Percentiles rank a stretch among this genome's conserved stretches.
Evolutionary conservation across 2,329 filamentous ascomycete species (phyloP).

Genomic region (Acrocalymma vagum): DNA sequence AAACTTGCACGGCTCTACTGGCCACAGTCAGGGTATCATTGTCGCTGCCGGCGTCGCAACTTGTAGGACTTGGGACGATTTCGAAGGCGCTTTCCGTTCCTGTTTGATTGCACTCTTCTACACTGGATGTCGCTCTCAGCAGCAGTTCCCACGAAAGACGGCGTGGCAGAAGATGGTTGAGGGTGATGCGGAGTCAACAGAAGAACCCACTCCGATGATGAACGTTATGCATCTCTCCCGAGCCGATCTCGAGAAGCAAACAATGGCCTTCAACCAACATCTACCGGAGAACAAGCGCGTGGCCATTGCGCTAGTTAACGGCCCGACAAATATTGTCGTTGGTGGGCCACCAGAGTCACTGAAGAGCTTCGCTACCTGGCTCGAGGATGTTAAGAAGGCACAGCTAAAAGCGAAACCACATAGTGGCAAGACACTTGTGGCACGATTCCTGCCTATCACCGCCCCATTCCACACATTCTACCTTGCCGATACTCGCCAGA

Average conservation of each 20-base stretch:
- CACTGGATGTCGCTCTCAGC: slow-evolving; percentile 41
- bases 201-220: slow-evolving; percentile 39
- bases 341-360: slow-evolving; percentile 39
- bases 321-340: slow-evolving; percentile 36
- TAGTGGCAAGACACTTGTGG: slow-evolving; percentile 28
- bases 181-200: slow-evolving; percentile 23
- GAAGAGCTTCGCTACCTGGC: slow-evolving; percentile 30
- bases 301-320: slow-evolving; percentile 38
- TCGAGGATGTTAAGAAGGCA: slow-evolving; percentile 30
- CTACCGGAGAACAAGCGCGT: slow-evolving; percentile 30
- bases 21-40: slow-evolving; percentile 51
- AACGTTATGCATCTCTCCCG: slow-evolving; percentile 32
- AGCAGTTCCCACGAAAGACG: slow-evolving; percentile 13
- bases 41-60: slow-evolving; percentile 45
- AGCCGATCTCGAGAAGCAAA: slow-evolving; percentile 22
- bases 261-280: slow-evolving; percentile 29
- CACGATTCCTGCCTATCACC: slow-evolving; percentile 52
- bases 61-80: slow-evolving; percentile 44
- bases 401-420: slow-evolving; percentile 12
- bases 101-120: slow-evolving; percentile 46
- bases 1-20: slow-evolving; percentile 34
- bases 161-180: slow-evolving; percentile 12
- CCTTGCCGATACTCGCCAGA: slow-evolving; percentile 23
- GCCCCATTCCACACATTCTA: slow-evolving; percentile 52
- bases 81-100: slow-evolving; percentile 33